phyloP scores from a whole-genome alignment of 2,329 filamentous ascomycete species.

The Fonsecaea multimorphosa region DNA sequence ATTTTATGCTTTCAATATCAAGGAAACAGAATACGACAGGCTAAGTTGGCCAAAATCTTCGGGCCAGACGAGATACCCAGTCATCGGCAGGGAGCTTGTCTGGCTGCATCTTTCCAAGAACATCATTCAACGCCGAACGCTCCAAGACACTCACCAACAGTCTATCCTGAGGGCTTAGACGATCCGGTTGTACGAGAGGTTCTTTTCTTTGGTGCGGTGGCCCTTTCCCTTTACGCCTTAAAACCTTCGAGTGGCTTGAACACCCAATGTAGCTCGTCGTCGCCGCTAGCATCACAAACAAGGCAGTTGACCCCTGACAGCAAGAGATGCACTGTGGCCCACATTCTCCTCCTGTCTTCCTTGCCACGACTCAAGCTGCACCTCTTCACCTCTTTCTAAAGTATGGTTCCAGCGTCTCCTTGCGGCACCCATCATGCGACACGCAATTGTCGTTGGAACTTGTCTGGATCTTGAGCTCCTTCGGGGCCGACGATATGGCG shows the following conservation, averaged over 20 bases:
- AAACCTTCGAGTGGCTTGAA: background rate
- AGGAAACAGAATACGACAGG: background rate
- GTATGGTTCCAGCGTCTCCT: conserved; percentile 14
- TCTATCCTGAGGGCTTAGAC: background rate
- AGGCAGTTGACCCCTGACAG: background rate
- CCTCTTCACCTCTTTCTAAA: background rate
- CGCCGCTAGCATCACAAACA: background rate
- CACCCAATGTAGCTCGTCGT: background rate
- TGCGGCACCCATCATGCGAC: conserved; percentile 8
- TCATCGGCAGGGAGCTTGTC: background rate
- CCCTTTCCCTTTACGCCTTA: background rate
- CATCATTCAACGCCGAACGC: background rate
- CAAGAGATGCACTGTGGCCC: conserved; percentile 16
- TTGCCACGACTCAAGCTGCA: background rate
- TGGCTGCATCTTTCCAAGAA: background rate
- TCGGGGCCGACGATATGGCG: background rate
- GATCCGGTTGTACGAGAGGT: conserved; percentile 16
- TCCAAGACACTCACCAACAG: background rate
- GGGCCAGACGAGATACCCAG: background rate
- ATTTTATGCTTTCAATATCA: background rate
- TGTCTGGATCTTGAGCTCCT: conserved; percentile 14
- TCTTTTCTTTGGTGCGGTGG: conserved; percentile 11
- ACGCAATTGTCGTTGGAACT: conserved; percentile 12
- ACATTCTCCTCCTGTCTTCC: conserved; percentile 5
- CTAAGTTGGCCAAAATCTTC: conserved; percentile 7